Base-by-base conservation (phyloP, 2,329 filamentous ascomycete species). In the Penicillium sp. region DNA sequence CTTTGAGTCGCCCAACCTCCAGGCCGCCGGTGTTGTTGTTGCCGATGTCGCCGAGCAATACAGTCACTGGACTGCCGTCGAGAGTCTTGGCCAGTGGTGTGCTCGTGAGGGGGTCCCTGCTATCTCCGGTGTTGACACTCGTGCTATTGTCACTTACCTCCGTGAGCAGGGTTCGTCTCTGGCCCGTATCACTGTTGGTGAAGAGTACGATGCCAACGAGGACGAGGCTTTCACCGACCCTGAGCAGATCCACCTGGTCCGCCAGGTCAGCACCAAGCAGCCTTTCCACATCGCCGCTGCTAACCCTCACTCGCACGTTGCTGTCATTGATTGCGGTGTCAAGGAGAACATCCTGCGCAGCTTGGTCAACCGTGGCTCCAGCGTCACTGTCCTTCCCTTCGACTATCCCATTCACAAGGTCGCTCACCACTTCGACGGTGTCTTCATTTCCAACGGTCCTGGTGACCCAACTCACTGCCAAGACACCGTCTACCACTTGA, bases 331-430 rank as follows among this genome's bases (percentile, higher is more conserved):
- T 75, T 99, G 93, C 67, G 93, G 93, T 78, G 93, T 97, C 61
- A 99, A 99, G 82, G 93, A 99, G 82, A 99, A 99, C 78, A 99
- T 99, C 64, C 84, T 99, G 52, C 89, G 93, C 66, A 95, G 88
- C 71, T 80, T 99, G 53, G 91, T 97, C 66, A 86, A 82, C 73
- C 90, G 93, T 57, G 93, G 93, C 53, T 89, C 91, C 46, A 91
- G 88, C 56, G 88, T 95, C 57, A 97, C 93, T 34, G 88, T 89
- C 64, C 95, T 99, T 79, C 93, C 93, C 52, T 96, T 87, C 75
- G 85, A 97, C 77, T 97, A 93, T 77, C 92, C 91, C 45, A 93
- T 99, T 70, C 91, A 97, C 81, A 96, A 97, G 81, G 88, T 96
- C 31, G 88, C 93, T 49, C 88, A 95, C 74, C 90, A 97, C 80